Evolutionary conservation across 169 alveolate species (phyloP), one percentile per base, ranked within the genome.

Genomic region (Plasmodium reichenowi): DNA sequence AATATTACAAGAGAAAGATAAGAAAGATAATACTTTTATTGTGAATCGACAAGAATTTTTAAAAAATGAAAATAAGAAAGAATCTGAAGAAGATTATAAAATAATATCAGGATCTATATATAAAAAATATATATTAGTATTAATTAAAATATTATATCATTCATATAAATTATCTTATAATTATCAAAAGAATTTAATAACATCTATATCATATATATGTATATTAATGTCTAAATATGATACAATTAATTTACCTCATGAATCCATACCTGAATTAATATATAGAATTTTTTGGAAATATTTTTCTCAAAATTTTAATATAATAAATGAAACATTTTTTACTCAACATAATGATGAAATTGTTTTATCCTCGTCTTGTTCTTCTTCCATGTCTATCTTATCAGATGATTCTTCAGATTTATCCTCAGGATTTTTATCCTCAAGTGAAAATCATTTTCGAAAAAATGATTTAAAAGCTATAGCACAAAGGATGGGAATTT

Each of bases 271-370:
- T 8, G 89, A 78, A 45, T 70, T 78, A 38, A 78, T 78, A 15
- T 78, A 78, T 78, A 78, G 89, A 78, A 78, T 78, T 64, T 78
- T 78, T 66, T 78, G 89, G 89, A 64, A 78, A 47, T 78, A 78
- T 78, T 78, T 64, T n/a, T 78, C 89, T 8, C 50, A 66, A 78
- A 78, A 59, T 78, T 78, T 78, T 78, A 32, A 64, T 22, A 47
- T 78, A 10, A 43, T 22, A 26, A 67, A 78, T 66, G 89, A 78
- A 66, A 78, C 26, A 48, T 78, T 26, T 48, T 7, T 75, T 75
- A 50, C 38, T 22, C 43, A 15, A 26, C 43, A 78, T 64, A 68
- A 66, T 12, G 78, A 52, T 9, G 71, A 76, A 45, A 74, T 60
- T 15, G 56, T 54, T 15, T 74, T 71, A 2, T 74, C 87, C 2